These are phyloP conservation scores for Coniella vitis DNA, from an alignment of 2,329 filamentous ascomycete species.

Conservation along the genomic window DNA sequence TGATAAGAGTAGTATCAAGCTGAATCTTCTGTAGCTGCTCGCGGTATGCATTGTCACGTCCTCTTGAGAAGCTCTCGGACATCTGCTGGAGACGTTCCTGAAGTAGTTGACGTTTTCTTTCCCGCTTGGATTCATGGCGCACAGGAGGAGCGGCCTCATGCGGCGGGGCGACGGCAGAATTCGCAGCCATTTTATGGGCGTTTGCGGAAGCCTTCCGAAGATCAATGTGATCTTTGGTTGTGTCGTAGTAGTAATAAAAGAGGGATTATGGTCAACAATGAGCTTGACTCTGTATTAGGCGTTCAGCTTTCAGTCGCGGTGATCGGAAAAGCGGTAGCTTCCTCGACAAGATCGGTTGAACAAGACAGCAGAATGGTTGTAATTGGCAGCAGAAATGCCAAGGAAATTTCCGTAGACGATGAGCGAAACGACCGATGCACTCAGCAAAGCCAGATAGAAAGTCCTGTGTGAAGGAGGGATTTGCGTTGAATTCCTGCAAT, in stretches of 20 bases:
- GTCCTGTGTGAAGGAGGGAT: no score
- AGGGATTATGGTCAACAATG: no score
- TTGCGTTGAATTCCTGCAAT: background rate
- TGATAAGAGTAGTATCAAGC: slow-evolving; percentile 79
- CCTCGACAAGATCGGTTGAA: no score
- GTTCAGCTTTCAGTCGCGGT: no score
- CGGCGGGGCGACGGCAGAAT: slow-evolving; percentile 5
- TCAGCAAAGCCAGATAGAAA: no score
- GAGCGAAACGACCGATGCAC: background rate
- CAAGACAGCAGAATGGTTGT: no score
- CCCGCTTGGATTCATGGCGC: slow-evolving; percentile 62
- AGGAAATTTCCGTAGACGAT: background rate
- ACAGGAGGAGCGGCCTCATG: slow-evolving; percentile 9
- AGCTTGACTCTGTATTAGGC: no score
- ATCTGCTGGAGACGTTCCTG: slow-evolving; percentile 72
- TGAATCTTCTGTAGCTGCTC: slow-evolving; percentile 90
- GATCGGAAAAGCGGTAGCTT: no score
- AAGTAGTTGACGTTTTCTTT: slow-evolving; percentile 80
- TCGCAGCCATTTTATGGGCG: slow-evolving; percentile 13
- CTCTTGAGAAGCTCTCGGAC: slow-evolving; percentile 69
- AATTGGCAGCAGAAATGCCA: no score
- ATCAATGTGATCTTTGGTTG: no score
- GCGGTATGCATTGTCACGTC: slow-evolving; percentile 77
- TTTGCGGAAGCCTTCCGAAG: background rate
- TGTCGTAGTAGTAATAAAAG: background rate